Evolutionary conservation across 176 grass and related monocot species (phyloP).

Genomic region (Bolboschoenus planiculmis): DNA sequence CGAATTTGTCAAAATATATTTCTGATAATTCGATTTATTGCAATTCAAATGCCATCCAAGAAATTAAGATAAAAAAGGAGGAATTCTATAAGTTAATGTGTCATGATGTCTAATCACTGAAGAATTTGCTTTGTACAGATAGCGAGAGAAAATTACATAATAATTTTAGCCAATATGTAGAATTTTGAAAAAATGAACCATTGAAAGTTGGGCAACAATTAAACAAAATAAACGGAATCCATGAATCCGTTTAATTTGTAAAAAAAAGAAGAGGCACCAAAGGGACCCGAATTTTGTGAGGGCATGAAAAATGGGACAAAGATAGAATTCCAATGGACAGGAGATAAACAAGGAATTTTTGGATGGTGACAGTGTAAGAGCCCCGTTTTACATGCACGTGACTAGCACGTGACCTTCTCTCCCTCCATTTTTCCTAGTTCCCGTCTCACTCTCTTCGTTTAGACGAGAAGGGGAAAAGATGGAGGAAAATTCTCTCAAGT

Average conservation of each 20-base stretch:
- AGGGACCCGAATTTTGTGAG: conserved; percentile 1
- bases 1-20: background rate
- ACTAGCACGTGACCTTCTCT: conserved; percentile 4
- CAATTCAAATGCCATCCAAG: background rate
- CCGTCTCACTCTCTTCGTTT: background rate
- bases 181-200: too few relatives aligned
- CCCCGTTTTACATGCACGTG: conserved; percentile 16
- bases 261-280: too few relatives aligned
- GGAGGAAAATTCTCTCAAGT: background rate
- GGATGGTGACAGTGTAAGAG: conserved; percentile 12
- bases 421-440: background rate
- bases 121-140: too few relatives aligned
- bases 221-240: too few relatives aligned
- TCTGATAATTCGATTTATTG: background rate
- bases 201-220: too few relatives aligned
- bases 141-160: too few relatives aligned
- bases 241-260: too few relatives aligned
- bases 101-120: too few relatives aligned
- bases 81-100: too few relatives aligned
- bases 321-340: conserved; percentile 22
- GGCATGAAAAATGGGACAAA: conserved; percentile 14
- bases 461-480: background rate
- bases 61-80: background rate
- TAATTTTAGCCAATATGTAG: too few relatives aligned
- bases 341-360: conserved; percentile 7